phyloP scores from a whole-genome alignment of 495 filamentous ascomycete genomes.

The Alectoria sarmentosa region DNA sequence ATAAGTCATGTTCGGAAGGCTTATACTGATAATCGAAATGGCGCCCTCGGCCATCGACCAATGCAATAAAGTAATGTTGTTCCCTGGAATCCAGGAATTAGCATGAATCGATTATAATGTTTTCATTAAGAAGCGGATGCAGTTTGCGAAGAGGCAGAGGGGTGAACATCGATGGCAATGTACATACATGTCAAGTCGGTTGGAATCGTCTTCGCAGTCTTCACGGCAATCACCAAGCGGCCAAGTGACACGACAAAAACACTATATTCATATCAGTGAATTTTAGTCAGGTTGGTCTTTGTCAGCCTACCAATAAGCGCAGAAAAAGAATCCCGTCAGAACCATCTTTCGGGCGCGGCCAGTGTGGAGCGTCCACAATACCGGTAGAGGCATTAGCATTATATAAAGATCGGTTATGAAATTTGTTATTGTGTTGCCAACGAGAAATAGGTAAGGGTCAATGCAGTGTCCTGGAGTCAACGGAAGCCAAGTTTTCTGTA shows the following conservation, averaged over 20 bases:
- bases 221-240: background rate
- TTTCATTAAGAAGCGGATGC: too few species aligned
- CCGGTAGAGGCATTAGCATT: slow-evolving; percentile 1
- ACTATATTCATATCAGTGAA: background rate
- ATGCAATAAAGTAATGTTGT: background rate
- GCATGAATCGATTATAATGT: background rate
- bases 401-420: slow-evolving; percentile 1
- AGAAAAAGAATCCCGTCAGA: slow-evolving; percentile 5
- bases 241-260: background rate
- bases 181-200: background rate
- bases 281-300: too few species aligned
- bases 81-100: background rate
- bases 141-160: too few species aligned
- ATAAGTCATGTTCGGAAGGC: background rate
- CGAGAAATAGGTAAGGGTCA: background rate
- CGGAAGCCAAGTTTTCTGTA: background rate
- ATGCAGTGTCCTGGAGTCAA: background rate
- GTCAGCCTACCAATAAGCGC: slow-evolving; percentile 11
- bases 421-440: background rate
- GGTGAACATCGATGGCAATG: too few species aligned
- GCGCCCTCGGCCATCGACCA: background rate
- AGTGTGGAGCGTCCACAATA: slow-evolving; percentile 5
- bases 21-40: background rate
- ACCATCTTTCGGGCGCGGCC: background rate
- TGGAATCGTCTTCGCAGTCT: background rate